Evolutionary conservation across 805 yeast species (phyloP).

Genomic region (Kazachstania kunashirensis): DNA sequence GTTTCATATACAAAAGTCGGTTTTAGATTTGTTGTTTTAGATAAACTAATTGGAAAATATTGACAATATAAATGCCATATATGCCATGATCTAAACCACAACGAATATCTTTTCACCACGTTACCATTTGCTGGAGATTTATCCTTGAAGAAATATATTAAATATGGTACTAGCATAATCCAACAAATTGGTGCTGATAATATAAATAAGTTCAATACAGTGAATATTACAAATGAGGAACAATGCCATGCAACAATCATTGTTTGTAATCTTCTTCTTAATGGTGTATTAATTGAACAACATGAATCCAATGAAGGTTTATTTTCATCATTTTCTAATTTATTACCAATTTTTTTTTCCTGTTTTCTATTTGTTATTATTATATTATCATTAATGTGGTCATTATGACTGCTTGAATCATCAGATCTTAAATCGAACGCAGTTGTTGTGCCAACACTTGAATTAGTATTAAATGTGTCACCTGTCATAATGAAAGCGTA

Average conservation of each 20-base stretch:
- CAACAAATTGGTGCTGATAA: conserved; percentile 56
- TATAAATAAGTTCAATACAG: conserved; percentile 44
- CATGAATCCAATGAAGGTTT: conserved; percentile 20
- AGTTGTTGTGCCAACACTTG: too few relatives aligned
- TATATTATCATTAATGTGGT: too few relatives aligned
- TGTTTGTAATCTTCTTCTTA: conserved; percentile 53
- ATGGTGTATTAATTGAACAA: conserved; percentile 47
- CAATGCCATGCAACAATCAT: conserved; percentile 65
- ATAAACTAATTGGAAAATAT: conserved; percentile 72
- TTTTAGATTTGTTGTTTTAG: conserved; percentile 55
- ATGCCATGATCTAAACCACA: conserved; percentile 43
- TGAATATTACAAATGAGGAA: conserved; percentile 46
- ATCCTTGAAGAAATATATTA: conserved; percentile 48
- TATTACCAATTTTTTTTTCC: too few relatives aligned
- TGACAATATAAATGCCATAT: conserved; percentile 65
- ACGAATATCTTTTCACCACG: conserved; percentile 46
- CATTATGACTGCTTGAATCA: too few relatives aligned
- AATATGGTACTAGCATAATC: conserved; percentile 57
- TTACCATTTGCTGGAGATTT: conserved; percentile 70
- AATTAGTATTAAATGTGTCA: too few relatives aligned
- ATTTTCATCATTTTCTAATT: too few relatives aligned
- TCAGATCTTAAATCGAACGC: too few relatives aligned
- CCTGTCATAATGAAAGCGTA: too few relatives aligned
- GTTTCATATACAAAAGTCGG: conserved; percentile 52
- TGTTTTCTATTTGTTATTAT: too few relatives aligned